These are phyloP conservation scores for Xylaria sp. DNA, from an alignment of 2,329 filamentous ascomycete species.

Conservation along the genomic window DNA sequence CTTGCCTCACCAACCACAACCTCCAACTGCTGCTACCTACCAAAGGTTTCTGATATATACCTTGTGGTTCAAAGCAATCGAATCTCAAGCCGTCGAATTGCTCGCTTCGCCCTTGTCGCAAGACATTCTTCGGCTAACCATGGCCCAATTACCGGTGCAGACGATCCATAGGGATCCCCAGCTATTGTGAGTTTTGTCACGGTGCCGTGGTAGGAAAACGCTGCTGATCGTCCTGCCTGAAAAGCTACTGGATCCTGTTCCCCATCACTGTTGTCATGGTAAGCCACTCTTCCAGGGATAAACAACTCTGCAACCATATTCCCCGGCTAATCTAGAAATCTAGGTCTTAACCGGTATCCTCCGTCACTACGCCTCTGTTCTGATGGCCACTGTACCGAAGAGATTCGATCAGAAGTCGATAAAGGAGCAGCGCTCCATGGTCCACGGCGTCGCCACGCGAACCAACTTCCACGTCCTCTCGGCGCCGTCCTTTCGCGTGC, in stretches of 20 bases:
- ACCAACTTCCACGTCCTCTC: slow-evolving; percentile 84
- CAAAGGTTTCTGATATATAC: neutral
- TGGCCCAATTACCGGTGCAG: slow-evolving; percentile 89
- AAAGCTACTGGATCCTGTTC: slow-evolving; percentile 97
- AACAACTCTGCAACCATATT: neutral
- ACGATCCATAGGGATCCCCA: slow-evolving; percentile 99
- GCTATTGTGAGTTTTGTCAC: slow-evolving; percentile 78
- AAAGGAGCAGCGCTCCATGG: slow-evolving; percentile 86
- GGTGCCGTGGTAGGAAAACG: neutral
- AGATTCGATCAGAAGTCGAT: slow-evolving; percentile 78
- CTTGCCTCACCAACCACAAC: slow-evolving; percentile 24
- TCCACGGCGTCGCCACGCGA: slow-evolving; percentile 86
- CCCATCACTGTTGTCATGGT: slow-evolving; percentile 98
- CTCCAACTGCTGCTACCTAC: neutral
- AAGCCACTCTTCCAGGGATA: slow-evolving; percentile 31
- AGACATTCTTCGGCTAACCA: slow-evolving; percentile 53
- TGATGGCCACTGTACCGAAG: slow-evolving; percentile 88
- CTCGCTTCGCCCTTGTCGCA: slow-evolving; percentile 20
- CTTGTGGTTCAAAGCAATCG: slow-evolving; percentile 2
- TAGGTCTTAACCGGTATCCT: slow-evolving; percentile 93
- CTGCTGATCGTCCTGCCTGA: slow-evolving; percentile 37
- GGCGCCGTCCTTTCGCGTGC: slow-evolving; percentile 77
- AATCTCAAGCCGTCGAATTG: slow-evolving; percentile 13
- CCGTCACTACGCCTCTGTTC: slow-evolving; percentile 93
- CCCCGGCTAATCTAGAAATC: slow-evolving; percentile 6